phyloP scores from a whole-genome alignment of 306 rosid species.

The Pyrus pyrifolia region DNA sequence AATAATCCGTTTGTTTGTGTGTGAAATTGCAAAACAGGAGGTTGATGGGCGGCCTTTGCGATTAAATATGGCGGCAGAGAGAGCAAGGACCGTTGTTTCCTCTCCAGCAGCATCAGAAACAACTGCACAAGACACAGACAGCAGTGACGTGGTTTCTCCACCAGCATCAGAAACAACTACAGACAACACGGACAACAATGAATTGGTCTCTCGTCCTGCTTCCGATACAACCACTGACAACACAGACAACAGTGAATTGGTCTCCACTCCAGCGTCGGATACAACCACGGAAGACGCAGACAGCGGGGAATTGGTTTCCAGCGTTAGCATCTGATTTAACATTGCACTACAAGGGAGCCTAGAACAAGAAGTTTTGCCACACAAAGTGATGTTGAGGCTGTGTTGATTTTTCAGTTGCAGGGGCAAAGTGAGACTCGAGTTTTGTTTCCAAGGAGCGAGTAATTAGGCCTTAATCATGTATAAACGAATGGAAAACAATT shows the following conservation, averaged over 20 bases:
- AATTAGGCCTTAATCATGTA: not conserved
- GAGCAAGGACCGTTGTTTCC: constrained; percentile 20
- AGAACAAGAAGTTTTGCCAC: not conserved
- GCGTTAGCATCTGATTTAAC: constrained; percentile 34
- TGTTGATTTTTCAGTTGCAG: too few species aligned
- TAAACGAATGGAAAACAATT: not conserved
- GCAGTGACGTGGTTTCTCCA: constrained; percentile 47
- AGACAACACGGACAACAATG: constrained; percentile 26
- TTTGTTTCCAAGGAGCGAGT: not conserved
- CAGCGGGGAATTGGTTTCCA: constrained; percentile 50
- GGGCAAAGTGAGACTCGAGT: not conserved
- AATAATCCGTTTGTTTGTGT: not conserved
- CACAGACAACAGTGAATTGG: constrained; percentile 44
- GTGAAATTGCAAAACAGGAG: constrained; percentile 41
- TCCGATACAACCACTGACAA: constrained; percentile 18
- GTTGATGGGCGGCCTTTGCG: constrained; percentile 71
- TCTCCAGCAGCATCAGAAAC: constrained; percentile 26
- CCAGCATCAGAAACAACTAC: constrained; percentile 9
- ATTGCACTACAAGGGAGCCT: not conserved
- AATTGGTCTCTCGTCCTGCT: constrained; percentile 35
- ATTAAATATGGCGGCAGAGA: constrained; percentile 50
- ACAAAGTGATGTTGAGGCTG: not conserved
- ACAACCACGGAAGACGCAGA: constrained; percentile 24
- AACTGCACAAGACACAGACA: constrained; percentile 26
- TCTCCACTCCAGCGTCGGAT: constrained; percentile 25